phyloP scores from a whole-genome alignment of 163 green algal species.

The Picocystis sp. region DNA sequence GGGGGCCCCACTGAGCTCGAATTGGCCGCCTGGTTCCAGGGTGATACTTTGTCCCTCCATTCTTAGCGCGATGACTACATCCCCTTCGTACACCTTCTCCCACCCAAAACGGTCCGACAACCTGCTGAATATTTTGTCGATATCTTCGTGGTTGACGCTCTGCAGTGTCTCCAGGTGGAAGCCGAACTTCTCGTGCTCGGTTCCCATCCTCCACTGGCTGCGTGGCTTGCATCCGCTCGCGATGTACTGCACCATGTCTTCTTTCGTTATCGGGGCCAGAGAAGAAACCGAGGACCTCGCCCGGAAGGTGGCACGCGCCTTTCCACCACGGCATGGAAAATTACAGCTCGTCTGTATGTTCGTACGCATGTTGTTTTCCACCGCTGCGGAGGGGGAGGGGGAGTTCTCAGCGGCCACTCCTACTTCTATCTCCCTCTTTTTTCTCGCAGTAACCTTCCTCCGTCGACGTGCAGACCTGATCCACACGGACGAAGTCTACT shows the following conservation, averaged over 20 bases:
- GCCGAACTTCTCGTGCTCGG: slow-evolving; percentile 96
- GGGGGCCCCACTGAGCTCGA: slow-evolving; percentile 87
- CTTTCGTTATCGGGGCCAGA: slow-evolving; percentile 23
- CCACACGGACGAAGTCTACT: no score
- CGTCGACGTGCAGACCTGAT: no score
- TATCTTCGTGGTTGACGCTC: not conserved
- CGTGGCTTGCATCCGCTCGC: slow-evolving; percentile 58
- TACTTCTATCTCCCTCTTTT: not conserved
- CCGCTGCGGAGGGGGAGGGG: not conserved
- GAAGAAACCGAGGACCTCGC: slow-evolving; percentile 5
- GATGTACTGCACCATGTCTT: slow-evolving; percentile 63
- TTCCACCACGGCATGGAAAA: no score
- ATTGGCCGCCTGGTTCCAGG: slow-evolving; percentile 91
- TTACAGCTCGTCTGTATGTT: not conserved
- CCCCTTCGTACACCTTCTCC: not conserved
- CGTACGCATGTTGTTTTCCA: not conserved
- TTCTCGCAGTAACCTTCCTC: not conserved
- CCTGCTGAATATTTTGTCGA: not conserved
- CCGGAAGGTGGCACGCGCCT: not conserved
- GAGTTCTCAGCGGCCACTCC: not conserved
- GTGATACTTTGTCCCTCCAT: slow-evolving; percentile 74
- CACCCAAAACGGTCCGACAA: not conserved
- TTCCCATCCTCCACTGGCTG: slow-evolving; percentile 77
- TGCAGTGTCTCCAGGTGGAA: slow-evolving; percentile 42
- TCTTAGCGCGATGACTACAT: not conserved